phyloP scores from a whole-genome alignment of 163 green algal genomes.

The Picocystis sp. region DNA sequence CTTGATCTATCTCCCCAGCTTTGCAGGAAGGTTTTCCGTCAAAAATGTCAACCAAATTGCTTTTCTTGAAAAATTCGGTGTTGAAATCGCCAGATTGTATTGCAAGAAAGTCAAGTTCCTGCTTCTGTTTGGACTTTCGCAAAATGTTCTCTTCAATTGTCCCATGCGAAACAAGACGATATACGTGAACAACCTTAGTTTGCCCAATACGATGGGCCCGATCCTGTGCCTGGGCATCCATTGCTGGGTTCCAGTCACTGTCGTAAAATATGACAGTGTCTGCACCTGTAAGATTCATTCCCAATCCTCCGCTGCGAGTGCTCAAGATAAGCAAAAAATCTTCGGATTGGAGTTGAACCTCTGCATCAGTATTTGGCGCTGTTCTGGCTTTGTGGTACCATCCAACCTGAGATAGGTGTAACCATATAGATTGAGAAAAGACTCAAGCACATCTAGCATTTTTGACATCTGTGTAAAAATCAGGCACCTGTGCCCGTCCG shows the following conservation, averaged over 20 bases:
- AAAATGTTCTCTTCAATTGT: constrained; percentile 97
- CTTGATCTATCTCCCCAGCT: not conserved
- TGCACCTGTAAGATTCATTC: constrained; percentile 93
- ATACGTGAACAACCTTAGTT: constrained; percentile 93
- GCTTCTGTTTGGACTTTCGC: constrained; percentile 90
- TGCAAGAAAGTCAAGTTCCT: constrained; percentile 80
- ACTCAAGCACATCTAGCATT: constrained; percentile 92
- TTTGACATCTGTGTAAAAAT: constrained; percentile 95
- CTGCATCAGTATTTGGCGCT: constrained; percentile 80
- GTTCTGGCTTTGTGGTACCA: constrained; percentile 78
- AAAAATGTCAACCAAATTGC: constrained; percentile 2
- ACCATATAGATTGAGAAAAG: constrained; percentile 83
- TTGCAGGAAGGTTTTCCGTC: not conserved
- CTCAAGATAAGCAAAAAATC: constrained; percentile 87
- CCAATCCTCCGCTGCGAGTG: constrained; percentile 83
- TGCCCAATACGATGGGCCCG: constrained; percentile 92
- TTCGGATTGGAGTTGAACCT: constrained; percentile 85
- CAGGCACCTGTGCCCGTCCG: constrained; percentile 58
- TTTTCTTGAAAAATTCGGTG: constrained; percentile 26
- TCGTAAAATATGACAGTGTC: constrained; percentile 99
- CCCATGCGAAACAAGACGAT: constrained; percentile 68
- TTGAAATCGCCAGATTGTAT: constrained; percentile 57
- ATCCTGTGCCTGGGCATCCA: constrained; percentile 87
- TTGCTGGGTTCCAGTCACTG: constrained; percentile 45
- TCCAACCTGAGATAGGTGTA: constrained; percentile 88